phyloP scores from a whole-genome alignment of 805 yeast genomes.

The Isabelozyma rhagii region DNA sequence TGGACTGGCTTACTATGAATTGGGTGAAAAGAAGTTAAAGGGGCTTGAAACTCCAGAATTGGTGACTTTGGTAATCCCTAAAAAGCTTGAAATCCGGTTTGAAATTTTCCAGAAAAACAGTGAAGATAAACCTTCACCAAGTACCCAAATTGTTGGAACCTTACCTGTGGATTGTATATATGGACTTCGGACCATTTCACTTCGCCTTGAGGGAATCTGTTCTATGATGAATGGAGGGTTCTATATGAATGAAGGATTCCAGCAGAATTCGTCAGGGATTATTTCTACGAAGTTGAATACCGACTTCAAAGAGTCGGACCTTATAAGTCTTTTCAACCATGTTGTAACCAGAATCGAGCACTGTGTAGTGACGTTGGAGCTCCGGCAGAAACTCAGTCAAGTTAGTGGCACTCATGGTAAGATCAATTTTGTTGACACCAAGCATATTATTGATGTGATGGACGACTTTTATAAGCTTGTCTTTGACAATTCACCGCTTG shows the following conservation, averaged over 20 bases:
- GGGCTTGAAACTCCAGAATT: slow-evolving; percentile 93
- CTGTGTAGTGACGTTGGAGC: slow-evolving; percentile 36
- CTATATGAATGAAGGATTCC: slow-evolving; percentile 22
- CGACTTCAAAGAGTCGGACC: slow-evolving; percentile 33
- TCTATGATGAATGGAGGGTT: slow-evolving; percentile 47
- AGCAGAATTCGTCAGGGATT: slow-evolving; percentile 20
- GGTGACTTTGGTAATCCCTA: slow-evolving; percentile 77
- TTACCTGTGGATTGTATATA: slow-evolving; percentile 44
- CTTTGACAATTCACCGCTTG: background rate
- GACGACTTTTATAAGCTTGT: slow-evolving; percentile 17
- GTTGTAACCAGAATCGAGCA: slow-evolving; percentile 68
- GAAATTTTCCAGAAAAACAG: slow-evolving; percentile 34
- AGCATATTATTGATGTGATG: slow-evolving; percentile 20
- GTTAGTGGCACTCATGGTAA: slow-evolving; percentile 18
- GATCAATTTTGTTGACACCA: slow-evolving; percentile 14
- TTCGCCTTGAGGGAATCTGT: slow-evolving; percentile 57
- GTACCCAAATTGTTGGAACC: slow-evolving; percentile 36
- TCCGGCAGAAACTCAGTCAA: slow-evolving; percentile 30
- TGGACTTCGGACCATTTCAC: slow-evolving; percentile 51
- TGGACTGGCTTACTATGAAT: slow-evolving; percentile 63
- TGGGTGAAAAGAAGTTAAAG: slow-evolving; percentile 87
- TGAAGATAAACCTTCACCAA: slow-evolving; percentile 18
- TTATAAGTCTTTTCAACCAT: slow-evolving; percentile 58
- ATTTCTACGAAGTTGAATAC: slow-evolving; percentile 15
- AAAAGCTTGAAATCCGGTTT: slow-evolving; percentile 56